Percentiles rank a stretch among this genome's conserved stretches.
phyloP scores from a whole-genome alignment of 345 rosid species.

The Draba incana region DNA sequence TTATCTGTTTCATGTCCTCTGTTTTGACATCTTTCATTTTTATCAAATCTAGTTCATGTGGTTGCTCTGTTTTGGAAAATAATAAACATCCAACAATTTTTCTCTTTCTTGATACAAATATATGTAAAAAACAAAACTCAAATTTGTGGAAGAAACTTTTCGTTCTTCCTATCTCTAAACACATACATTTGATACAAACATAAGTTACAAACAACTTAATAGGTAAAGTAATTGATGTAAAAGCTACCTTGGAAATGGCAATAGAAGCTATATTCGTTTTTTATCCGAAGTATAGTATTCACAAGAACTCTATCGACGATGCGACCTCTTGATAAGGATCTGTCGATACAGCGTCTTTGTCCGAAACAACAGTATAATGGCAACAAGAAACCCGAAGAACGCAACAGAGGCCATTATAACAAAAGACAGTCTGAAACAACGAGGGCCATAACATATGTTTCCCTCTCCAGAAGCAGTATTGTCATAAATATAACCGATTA shows the following conservation, averaged over 20 bases:
- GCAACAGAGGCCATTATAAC: constrained; percentile 74
- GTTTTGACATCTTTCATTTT: too few relatives aligned
- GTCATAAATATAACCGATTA: constrained; percentile 79
- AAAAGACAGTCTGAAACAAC: constrained; percentile 77
- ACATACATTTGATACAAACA: constrained; percentile 16
- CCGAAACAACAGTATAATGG: constrained; percentile 52
- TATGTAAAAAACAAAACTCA: constrained; percentile 15
- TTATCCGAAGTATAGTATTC: constrained; percentile 7
- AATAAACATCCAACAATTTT: too few relatives aligned
- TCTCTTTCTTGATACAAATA: too few relatives aligned
- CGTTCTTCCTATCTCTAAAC: neutral
- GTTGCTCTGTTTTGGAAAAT: too few relatives aligned
- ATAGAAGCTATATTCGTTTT: constrained; percentile 3
- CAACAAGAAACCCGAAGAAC: constrained; percentile 60
- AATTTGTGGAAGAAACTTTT: constrained; percentile 17
- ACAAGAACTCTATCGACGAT: constrained; percentile 30
- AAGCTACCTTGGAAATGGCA: constrained; percentile 6
- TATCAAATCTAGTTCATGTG: too few relatives aligned
- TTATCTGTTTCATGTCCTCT: too few relatives aligned
- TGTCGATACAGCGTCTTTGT: constrained; percentile 63
- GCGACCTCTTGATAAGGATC: constrained; percentile 54
- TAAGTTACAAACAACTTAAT: constrained; percentile 12
- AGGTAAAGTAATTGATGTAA: constrained; percentile 17
- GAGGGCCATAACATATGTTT: constrained; percentile 62
- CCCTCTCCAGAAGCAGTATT: constrained; percentile 52